These are phyloP conservation scores for Crithidia mellificae DNA, from an alignment of 208 protist genomes.

Conservation along the genomic window DNA sequence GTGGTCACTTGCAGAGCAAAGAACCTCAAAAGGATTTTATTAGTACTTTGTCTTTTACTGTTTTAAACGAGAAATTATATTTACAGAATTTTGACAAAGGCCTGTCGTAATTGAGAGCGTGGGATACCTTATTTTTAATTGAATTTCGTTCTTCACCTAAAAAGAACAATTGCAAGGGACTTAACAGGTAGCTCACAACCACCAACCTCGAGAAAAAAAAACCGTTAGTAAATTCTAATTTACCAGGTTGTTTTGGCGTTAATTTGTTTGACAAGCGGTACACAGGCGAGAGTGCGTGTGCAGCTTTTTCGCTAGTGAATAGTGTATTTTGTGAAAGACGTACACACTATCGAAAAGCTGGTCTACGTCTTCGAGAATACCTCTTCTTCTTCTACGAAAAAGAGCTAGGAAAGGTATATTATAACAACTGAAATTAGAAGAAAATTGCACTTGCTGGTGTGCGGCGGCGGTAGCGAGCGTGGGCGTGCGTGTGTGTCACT, in stretches of 20 bases:
- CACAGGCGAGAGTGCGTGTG: not conserved
- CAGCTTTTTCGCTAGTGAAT: not conserved
- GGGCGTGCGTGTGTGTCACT: not conserved
- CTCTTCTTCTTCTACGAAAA: constrained; percentile 1
- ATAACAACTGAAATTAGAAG: not conserved
- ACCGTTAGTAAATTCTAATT: too few species aligned
- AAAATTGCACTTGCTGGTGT: constrained; percentile 4
- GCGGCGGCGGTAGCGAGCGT: too few species aligned
- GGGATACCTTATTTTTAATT: too few species aligned
- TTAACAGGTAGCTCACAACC: too few species aligned
- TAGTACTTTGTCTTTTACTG: too few species aligned
- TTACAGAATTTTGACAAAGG: not conserved
- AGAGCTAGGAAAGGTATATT: not conserved
- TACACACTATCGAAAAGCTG: constrained; percentile 1
- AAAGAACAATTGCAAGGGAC: too few species aligned
- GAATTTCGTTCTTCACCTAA: too few species aligned
- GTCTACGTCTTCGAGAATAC: not conserved
- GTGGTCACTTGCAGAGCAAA: constrained; percentile 8
- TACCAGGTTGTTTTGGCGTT: too few species aligned
- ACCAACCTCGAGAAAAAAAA: too few species aligned
- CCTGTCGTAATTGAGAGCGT: too few species aligned
- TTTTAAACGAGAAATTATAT: too few species aligned
- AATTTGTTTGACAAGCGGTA: not conserved
- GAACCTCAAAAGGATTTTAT: not conserved
- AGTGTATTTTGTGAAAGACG: constrained; percentile 4